Evolutionary conservation across 257 asterid genomes (phyloP).

Genomic region (Parsonsia alboflavescens): DNA sequence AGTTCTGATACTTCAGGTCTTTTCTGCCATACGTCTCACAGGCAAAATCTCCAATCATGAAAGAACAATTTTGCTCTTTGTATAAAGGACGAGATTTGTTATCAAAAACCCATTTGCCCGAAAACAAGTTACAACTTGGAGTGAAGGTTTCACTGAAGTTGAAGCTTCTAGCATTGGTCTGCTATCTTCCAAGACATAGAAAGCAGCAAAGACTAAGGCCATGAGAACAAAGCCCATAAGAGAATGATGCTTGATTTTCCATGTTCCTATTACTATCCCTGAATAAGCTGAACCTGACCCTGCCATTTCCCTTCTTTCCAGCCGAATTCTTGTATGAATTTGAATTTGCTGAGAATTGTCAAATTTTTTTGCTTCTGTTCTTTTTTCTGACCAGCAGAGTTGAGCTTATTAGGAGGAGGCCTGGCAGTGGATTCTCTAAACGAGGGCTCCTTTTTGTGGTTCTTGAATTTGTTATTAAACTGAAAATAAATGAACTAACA

Average conservation of each 20-base stretch:
- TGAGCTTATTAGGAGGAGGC: not conserved
- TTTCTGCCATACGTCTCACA: slow-evolving; percentile 58
- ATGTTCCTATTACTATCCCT: slow-evolving; percentile 6
- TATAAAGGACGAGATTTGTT: slow-evolving; percentile 44
- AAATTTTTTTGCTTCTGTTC: not conserved
- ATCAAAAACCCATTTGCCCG: slow-evolving; percentile 67
- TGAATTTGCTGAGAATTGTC: not conserved
- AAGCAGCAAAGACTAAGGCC: slow-evolving; percentile 41
- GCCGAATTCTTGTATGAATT: not conserved
- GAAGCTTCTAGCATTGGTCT: slow-evolving; percentile 29
- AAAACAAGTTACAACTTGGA: slow-evolving; percentile 34
- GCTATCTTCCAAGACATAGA: slow-evolving; percentile 48
- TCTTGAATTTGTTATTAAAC: not conserved
- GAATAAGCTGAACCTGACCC: slow-evolving; percentile 10
- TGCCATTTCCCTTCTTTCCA: not conserved
- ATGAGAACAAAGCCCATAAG: slow-evolving; percentile 43
- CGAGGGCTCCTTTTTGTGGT: not conserved
- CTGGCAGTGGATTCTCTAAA: not conserved
- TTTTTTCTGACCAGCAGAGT: not conserved
- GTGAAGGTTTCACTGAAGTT: not conserved
- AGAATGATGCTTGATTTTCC: slow-evolving; percentile 54
- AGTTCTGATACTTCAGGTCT: slow-evolving; percentile 47
- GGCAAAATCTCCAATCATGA: slow-evolving; percentile 45
- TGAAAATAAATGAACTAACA: not conserved
- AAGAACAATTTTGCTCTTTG: slow-evolving; percentile 47